These are phyloP conservation scores for Viola pubescens DNA, from an alignment of 441 rosid genomes.

Conservation along the genomic window DNA sequence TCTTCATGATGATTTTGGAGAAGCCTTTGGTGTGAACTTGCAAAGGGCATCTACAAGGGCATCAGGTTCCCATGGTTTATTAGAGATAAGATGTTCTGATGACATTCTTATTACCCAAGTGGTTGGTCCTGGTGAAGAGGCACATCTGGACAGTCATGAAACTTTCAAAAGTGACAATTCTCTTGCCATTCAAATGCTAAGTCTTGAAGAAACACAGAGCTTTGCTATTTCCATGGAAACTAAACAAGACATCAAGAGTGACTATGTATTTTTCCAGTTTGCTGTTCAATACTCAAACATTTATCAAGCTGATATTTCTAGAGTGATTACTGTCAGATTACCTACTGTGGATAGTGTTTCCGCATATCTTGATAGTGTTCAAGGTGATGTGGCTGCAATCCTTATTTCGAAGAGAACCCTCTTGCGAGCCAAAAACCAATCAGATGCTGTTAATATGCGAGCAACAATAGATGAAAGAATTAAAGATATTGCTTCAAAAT, in stretches of 20 bases:
- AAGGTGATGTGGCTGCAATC: slow-evolving; percentile 73
- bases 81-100: slow-evolving; percentile 93
- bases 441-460: slow-evolving; percentile 66
- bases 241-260: slow-evolving; percentile 72
- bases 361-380: slow-evolving; percentile 74
- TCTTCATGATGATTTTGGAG: slow-evolving; percentile 96
- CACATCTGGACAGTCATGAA: slow-evolving; percentile 63
- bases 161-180: slow-evolving; percentile 58
- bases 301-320: slow-evolving; percentile 81
- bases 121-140: slow-evolving; percentile 95
- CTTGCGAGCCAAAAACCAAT: slow-evolving; percentile 52
- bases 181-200: slow-evolving; percentile 71
- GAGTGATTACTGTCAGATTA: slow-evolving; percentile 73
- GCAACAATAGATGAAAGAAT: slow-evolving; percentile 79
- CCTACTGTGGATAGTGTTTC: slow-evolving; percentile 81
- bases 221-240: slow-evolving; percentile 83
- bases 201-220: slow-evolving; percentile 92
- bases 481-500: slow-evolving; percentile 71
- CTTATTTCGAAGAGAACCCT: slow-evolving; percentile 88
- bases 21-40: slow-evolving; percentile 93
- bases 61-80: slow-evolving; percentile 75
- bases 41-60: slow-evolving; percentile 87
- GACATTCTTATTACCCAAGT: slow-evolving; percentile 83
- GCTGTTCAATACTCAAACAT: slow-evolving; percentile 64
- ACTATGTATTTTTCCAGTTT: slow-evolving; percentile 76